Conservation (phyloP, 1,139 yeast genomes). For the Blastobotrys elegans region DNA sequence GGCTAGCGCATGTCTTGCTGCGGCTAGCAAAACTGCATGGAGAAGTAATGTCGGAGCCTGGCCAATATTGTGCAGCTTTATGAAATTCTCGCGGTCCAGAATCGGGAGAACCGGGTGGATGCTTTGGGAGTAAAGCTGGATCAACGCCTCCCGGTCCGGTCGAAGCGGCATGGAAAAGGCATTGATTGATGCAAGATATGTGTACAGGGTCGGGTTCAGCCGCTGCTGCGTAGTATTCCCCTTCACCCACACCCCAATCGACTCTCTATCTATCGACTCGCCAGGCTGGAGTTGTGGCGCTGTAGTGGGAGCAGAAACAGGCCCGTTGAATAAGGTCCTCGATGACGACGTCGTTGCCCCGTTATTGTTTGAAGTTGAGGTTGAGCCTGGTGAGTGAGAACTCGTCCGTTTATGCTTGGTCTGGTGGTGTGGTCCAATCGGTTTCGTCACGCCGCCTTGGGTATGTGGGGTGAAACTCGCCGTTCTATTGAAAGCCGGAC, state of each 20-base stretch:
- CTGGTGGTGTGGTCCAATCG: neutral
- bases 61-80: slow-evolving; percentile 34
- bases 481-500: slow-evolving; percentile 14
- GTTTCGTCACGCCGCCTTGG: neutral
- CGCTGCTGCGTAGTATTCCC: slow-evolving; percentile 28
- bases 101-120: slow-evolving; percentile 39
- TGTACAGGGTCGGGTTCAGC: slow-evolving; percentile 31
- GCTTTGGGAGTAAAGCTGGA: slow-evolving; percentile 36
- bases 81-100: slow-evolving; percentile 36
- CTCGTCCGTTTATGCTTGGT: slow-evolving; percentile 19
- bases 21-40: slow-evolving; percentile 39
- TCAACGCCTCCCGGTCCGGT: slow-evolving; percentile 33
- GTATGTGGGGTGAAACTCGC: slow-evolving; percentile 13
- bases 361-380: neutral
- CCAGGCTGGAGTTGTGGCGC: neutral
- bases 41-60: slow-evolving; percentile 39
- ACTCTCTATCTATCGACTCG: slow-evolving; percentile 23
- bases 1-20: slow-evolving; percentile 38
- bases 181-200: slow-evolving; percentile 35
- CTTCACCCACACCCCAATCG: slow-evolving; percentile 37
- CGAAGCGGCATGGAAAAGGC: slow-evolving; percentile 39
- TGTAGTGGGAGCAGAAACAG: neutral
- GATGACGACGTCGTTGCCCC: slow-evolving; percentile 3
- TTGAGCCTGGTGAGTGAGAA: slow-evolving; percentile 18
- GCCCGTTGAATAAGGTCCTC: slow-evolving; percentile 3